Evolutionary conservation across 805 yeast species (phyloP), one percentile per base, ranked within the genome.

Genomic region (Kluyveromyces aestuarii): DNA sequence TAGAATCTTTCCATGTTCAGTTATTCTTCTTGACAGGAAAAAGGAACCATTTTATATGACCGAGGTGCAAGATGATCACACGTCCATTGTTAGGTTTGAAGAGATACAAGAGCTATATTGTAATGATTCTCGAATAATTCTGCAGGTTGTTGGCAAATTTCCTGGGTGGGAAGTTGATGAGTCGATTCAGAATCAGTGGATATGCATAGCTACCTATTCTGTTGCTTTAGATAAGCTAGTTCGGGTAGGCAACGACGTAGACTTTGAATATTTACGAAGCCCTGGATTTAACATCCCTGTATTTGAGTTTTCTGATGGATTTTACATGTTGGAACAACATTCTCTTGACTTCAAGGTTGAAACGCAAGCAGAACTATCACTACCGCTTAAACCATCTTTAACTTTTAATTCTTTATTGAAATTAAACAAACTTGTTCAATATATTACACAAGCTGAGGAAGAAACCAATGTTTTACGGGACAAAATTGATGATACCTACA

Each of bases 361-460:
- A 5, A 21, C 36, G 4, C 38, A 14, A 4, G 39, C 17, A 17
- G 17, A 25, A 10, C 10, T 11, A 8, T n/a, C 35, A 17, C 21
- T n/a, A 5, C 21, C 25, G 7, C 6, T 35, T 11, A 56, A 50
- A 37, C 43, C 41, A 16, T 57, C 62, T 0, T 64, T 70, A 21
- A 54, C 54, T 14, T 64, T 55, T 45, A 64, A 60, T 49, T 48
- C 57, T 3, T 46, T 58, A 11, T 45, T 64, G 16, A 64, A 63
- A 39, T 21, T 64, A 19, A 63, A 58, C 35, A 64, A 58, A 37
- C 35, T 60, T n/a, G 36, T 61, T 6, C 67, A 63, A 40, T 63
- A 63, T 49, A 48, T 46, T 13, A 47, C 53, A 5, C 63, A 62
- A 45, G 52, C 56, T 1, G 40, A 36, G 18, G 51, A 53, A 21